phyloP scores from a whole-genome alignment of 2,329 filamentous ascomycete genomes.

The Penicillium glabrum region DNA sequence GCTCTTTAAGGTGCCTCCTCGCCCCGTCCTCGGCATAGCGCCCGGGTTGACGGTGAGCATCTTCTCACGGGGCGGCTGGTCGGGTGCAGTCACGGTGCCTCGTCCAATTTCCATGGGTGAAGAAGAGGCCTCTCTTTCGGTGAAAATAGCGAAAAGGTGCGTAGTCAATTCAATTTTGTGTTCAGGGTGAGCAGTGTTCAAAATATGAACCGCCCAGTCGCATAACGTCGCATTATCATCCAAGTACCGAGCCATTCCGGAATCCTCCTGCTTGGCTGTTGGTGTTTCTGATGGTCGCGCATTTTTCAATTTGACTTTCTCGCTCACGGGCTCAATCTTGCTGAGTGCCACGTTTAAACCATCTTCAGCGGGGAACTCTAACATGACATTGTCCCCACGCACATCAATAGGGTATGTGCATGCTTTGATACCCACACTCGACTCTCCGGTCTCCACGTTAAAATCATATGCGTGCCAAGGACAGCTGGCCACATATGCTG shows the following conservation, averaged over 20 bases:
- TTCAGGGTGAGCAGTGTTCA: slow-evolving; percentile 47
- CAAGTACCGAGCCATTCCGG: slow-evolving; percentile 31
- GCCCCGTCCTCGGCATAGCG: slow-evolving; percentile 42
- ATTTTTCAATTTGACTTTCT: slow-evolving; percentile 48
- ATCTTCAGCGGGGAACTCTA: slow-evolving; percentile 33
- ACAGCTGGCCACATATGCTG: slow-evolving; percentile 48
- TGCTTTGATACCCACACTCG: slow-evolving; percentile 48
- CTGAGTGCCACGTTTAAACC: slow-evolving; percentile 26
- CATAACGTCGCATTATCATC: slow-evolving; percentile 46
- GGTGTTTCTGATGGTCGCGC: slow-evolving; percentile 16
- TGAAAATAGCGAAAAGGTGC: slow-evolving; percentile 45
- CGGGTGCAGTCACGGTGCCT: slow-evolving; percentile 38
- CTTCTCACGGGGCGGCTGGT: slow-evolving; percentile 44
- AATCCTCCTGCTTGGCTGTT: slow-evolving; percentile 7
- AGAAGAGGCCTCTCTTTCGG: slow-evolving; percentile 37
- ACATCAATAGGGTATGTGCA: slow-evolving; percentile 48
- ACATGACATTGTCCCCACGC: slow-evolving; percentile 32
- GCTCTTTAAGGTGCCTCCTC: slow-evolving; percentile 46
- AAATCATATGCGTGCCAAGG: slow-evolving; percentile 54
- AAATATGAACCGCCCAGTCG: slow-evolving; percentile 49
- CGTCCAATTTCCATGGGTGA: slow-evolving; percentile 45
- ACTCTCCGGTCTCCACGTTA: slow-evolving; percentile 51
- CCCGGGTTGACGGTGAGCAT: slow-evolving; percentile 41
- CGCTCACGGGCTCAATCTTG: slow-evolving; percentile 45
- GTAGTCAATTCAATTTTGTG: slow-evolving; percentile 50